Evolutionary conservation across 2,329 filamentous ascomycete genomes (phyloP), one percentile per base, ranked within the genome.

Genomic region (Neofusicoccum kwambonambiense): DNA sequence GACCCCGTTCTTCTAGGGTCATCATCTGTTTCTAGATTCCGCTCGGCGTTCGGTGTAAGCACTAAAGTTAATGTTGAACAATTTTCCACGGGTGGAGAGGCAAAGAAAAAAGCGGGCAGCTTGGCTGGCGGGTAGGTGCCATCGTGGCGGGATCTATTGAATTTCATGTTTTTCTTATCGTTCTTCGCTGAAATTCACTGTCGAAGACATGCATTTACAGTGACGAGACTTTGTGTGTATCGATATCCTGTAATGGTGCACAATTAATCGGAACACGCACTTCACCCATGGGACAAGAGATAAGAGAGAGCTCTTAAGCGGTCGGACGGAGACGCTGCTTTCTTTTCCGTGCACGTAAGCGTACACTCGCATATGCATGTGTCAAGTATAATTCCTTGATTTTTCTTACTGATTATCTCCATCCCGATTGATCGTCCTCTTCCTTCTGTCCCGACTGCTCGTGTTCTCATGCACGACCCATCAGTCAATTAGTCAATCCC

Each of bases 41-140:
- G 50, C 50, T 49, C 44, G 60, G 60, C 60, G 49, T 62, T 45
- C 27, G 56, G 56, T 60, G 56, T 60, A 60, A 41, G 37, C 54
- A 57, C 22, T 41, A 45, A 47, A 19, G 31, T 35, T 60, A 60
- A 47, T 60, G 27, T 47, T 37, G 56, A 35, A 44, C 39, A 31
- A 13, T 54, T 58, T 60, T 22, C 42, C 22, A 44, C 22, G 37
- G 37, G 27, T 37, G 22, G 52, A 60, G 56, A 17, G 31, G 12
- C 12, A 19, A 60, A 60, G 47, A 60, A 35, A 34, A 7, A 44
- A 8, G 41, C 13, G n/a, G 12, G 15, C 7, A 44, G 41, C 15
- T 22, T 17, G 41, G 42, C 31, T 27, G 41, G 11, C 3, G 56
- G 56, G n/a, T 7, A 22, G 42, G 56, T 15, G 41, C 41, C 12